Base-by-base conservation (phyloP, 2,329 filamentous ascomycete genomes). In the Calonectria honghensis region DNA sequence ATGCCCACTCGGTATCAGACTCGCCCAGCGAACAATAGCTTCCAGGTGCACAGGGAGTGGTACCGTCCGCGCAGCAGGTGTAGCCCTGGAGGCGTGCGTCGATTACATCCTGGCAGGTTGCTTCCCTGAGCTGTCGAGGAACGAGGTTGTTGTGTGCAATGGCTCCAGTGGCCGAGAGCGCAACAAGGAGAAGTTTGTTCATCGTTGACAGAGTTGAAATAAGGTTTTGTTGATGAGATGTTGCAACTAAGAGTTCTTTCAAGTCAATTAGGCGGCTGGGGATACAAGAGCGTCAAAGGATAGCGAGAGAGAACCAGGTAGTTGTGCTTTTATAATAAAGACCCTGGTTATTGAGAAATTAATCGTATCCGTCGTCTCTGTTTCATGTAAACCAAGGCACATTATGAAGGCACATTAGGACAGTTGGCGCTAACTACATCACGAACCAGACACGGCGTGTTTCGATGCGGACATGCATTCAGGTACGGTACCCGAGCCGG, bases 21-120 rank as follows among this genome's bases (percentile, higher is more conserved):
- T 61, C 54, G 37, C 54, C 54, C 14, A 61, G 35, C 37, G 54
- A 61, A 29, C 54, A 61, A 20, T 61, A 61, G 37, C 35, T 61
- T 5, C n/a, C n/a, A 6, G 54, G 13, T 6, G 0, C 13, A 16
- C 54, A 61, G 29, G 54, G 54, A 39, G 54, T 61, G 5, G 14
- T 16, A 14, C 32, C 54, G 14, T 61, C 54, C 32, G 24, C 24
- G n/a, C 54, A 61, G 54, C 54, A 61, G 13, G 54, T 61, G 3
- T 18, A 61, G 1, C 54, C 54, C n/a, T 35, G 32, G 24, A 39
- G 54, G 32, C 54, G 32, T 14, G 24, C 20, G 16, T 39, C 54
- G 6, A 61, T 35, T n/a, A 61, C 35, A n/a, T 61, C 54, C 32
- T 61, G 54, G 32, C 54, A 61, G 4, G 54, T 61, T 61, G 54